These are phyloP conservation scores for Ascomycota sp. DNA, from an alignment of 2,329 filamentous ascomycete genomes.

Conservation along the genomic window DNA sequence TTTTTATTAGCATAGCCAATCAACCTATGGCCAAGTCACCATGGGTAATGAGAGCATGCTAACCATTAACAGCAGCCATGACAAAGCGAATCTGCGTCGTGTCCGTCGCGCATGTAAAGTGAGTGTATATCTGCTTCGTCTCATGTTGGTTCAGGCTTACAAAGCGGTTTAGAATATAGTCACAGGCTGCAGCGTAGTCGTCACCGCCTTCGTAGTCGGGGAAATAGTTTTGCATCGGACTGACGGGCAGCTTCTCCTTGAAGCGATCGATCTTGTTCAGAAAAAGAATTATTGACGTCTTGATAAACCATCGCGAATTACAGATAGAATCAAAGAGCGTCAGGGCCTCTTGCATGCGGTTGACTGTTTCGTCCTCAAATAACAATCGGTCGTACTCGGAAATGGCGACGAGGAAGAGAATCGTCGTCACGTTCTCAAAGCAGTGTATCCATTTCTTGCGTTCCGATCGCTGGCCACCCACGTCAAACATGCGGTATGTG, in stretches of 20 bases:
- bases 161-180: constrained; percentile 98
- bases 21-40: too few species aligned
- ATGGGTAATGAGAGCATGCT: constrained; percentile 28
- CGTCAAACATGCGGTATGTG: constrained; percentile 94
- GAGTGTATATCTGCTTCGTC: constrained; percentile 99
- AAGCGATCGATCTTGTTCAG: constrained; percentile 83
- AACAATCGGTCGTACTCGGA: constrained; percentile 93
- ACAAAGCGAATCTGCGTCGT: constrained; percentile 98
- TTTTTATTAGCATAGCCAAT: too few species aligned
- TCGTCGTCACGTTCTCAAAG: constrained; percentile 94
- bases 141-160: constrained; percentile 97
- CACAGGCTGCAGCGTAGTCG: constrained; percentile 87
- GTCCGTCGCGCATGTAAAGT: constrained; percentile 97
- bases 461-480: constrained; percentile 86
- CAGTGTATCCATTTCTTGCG: constrained; percentile 99
- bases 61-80: constrained; percentile 98
- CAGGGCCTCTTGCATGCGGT: constrained; percentile 79
- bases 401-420: constrained; percentile 90
- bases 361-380: constrained; percentile 91
- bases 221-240: constrained; percentile 78
- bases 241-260: constrained; percentile 65
- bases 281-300: constrained; percentile 76
- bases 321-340: constrained; percentile 76
- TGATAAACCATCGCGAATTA: constrained; percentile 79
- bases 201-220: constrained; percentile 86